Percentiles rank a stretch among this genome's conserved stretches.
These are phyloP conservation scores for Raffaelea deltoideospora DNA, from an alignment of 2,329 filamentous ascomycete species.

Conservation along the genomic window DNA sequence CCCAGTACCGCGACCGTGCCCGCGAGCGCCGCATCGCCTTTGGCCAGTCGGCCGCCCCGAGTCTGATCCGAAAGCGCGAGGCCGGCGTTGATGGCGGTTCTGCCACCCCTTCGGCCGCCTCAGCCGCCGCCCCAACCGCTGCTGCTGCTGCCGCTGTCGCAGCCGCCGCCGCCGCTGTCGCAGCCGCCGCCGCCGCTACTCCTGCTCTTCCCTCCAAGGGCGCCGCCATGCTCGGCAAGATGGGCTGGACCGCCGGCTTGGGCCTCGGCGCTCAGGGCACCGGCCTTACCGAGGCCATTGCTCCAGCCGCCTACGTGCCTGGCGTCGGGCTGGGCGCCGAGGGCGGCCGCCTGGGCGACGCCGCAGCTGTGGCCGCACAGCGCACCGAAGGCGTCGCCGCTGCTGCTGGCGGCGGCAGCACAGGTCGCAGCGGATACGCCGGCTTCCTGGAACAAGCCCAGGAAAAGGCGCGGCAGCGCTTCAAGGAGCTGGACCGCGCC, in stretches of 20 bases:
- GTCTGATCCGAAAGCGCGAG: neutral
- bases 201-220: slow-evolving; percentile 41
- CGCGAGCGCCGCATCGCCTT: slow-evolving; percentile 49
- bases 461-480: slow-evolving; percentile 52
- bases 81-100: too few relatives aligned
- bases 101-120: too few relatives aligned
- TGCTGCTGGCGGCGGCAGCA: too few relatives aligned
- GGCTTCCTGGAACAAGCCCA: slow-evolving; percentile 50
- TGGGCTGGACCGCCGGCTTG: slow-evolving; percentile 53
- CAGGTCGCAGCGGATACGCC: slow-evolving; percentile 34
- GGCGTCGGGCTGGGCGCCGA: slow-evolving; percentile 57
- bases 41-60: slow-evolving; percentile 25
- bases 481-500: slow-evolving; percentile 3
- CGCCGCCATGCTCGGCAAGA: slow-evolving; percentile 53
- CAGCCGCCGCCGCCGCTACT: slow-evolving; percentile 16
- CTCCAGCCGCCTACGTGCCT: slow-evolving; percentile 48
- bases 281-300: slow-evolving; percentile 48
- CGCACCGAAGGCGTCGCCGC: slow-evolving; percentile 39
- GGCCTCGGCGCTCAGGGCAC: slow-evolving; percentile 49
- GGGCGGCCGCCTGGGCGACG: slow-evolving; percentile 55
- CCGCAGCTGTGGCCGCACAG: slow-evolving; percentile 44
- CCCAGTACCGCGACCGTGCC: slow-evolving; percentile 49
- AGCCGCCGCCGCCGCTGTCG: slow-evolving; percentile 16
- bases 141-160: slow-evolving; percentile 8
- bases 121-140: slow-evolving; percentile 11